Percentiles rank a stretch among this genome's conserved stretches.
phyloP scores from a whole-genome alignment of 2,329 filamentous ascomycete species.

The Ophiocordyceps camponoti-floridani region DNA sequence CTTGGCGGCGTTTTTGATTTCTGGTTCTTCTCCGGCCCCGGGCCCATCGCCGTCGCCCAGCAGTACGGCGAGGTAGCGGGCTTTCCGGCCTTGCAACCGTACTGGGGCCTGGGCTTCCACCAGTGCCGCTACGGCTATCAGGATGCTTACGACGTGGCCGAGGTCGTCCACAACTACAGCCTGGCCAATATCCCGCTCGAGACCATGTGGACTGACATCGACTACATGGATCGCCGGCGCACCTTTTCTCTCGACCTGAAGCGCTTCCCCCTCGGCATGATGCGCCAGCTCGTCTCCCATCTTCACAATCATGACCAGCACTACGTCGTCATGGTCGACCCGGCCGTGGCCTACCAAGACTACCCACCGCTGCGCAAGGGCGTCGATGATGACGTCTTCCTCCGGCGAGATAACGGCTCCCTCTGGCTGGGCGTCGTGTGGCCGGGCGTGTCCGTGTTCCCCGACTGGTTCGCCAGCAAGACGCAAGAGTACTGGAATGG shows the following conservation, averaged over 20 bases:
- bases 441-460: conserved; percentile 56
- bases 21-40: conserved; percentile 62
- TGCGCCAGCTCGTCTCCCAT: conserved; percentile 48
- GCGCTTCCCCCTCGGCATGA: conserved; percentile 43
- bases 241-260: conserved; percentile 49
- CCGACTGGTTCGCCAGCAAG: conserved; percentile 58
- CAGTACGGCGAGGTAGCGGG: conserved; percentile 53
- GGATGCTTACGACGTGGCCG: conserved; percentile 50
- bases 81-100: conserved; percentile 61
- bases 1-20: conserved; percentile 64
- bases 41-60: conserved; percentile 47
- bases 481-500: conserved; percentile 51
- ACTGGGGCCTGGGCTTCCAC: conserved; percentile 67
- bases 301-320: conserved; percentile 50
- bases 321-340: conserved; percentile 66
- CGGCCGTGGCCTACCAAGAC: conserved; percentile 37
- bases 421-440: conserved; percentile 51
- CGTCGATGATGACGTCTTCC: conserved; percentile 26
- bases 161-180: conserved; percentile 49
- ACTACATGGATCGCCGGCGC: conserved; percentile 41
- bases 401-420: conserved; percentile 34
- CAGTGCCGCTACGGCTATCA: conserved; percentile 61
- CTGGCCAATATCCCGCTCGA: conserved; percentile 50
- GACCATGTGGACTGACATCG: conserved; percentile 59
- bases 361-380: conserved; percentile 23